Conservation (phyloP, 1,284 basidiomycete genomes). For the Phylloporus sp. region DNA sequence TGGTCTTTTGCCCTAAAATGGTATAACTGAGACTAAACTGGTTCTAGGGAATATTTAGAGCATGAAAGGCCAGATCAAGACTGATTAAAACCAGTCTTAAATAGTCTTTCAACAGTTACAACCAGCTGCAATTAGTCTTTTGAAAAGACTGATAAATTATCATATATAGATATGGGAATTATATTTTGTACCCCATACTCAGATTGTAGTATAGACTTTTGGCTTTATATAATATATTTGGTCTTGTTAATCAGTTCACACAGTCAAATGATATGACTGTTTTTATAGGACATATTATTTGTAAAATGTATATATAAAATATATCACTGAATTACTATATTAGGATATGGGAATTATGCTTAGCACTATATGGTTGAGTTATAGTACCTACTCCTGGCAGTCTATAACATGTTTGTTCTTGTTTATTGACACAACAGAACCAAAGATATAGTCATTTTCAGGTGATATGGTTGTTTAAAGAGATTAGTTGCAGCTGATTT, state of each 20-base stretch:
- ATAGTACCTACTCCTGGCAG: too few relatives aligned
- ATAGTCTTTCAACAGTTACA: not conserved
- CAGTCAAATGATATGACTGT: not conserved
- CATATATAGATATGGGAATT: not conserved
- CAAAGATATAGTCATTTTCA: too few relatives aligned
- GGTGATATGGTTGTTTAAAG: too few relatives aligned
- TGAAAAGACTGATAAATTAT: not conserved
- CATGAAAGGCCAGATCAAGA: not conserved
- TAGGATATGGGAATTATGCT: not conserved
- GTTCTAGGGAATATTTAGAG: not conserved
- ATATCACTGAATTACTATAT: not conserved
- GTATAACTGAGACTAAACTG: not conserved
- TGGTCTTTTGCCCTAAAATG: not conserved
- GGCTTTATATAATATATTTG: not conserved
- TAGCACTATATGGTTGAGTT: too few relatives aligned
- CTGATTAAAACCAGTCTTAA: not conserved
- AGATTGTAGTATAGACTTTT: not conserved
- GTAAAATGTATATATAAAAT: not conserved
- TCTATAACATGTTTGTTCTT: too few relatives aligned
- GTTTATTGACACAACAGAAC: too few relatives aligned
- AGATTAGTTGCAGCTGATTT: too few relatives aligned
- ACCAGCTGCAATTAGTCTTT: not conserved
- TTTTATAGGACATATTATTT: not conserved
- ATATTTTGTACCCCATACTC: not conserved
- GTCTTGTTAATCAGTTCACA: not conserved